Conservation (phyloP, 1,284 basidiomycete genomes). For the Tilletia walkeri region DNA sequence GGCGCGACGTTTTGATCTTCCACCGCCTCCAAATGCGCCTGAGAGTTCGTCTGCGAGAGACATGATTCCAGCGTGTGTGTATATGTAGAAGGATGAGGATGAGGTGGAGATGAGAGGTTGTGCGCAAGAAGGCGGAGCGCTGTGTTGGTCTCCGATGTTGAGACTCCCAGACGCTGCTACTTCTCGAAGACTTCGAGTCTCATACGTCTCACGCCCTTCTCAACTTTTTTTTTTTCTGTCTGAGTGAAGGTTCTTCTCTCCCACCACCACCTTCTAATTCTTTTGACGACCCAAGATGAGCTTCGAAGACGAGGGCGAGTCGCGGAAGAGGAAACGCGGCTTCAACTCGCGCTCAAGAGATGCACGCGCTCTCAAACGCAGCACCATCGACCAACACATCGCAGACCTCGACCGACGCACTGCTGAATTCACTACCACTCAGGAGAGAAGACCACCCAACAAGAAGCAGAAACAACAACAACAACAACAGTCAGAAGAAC, state of each 20-base stretch:
- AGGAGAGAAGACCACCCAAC: not conserved
- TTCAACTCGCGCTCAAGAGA: conserved; percentile 36
- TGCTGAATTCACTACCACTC: conserved; percentile 21
- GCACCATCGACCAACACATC: conserved; percentile 42
- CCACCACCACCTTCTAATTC: not conserved
- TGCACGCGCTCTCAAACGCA: conserved; percentile 43
- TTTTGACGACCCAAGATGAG: not conserved
- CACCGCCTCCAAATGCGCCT: conserved; percentile 6
- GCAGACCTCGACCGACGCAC: conserved; percentile 33
- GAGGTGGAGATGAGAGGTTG: not conserved
- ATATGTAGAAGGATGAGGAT: not conserved
- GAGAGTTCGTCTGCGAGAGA: conserved; percentile 12
- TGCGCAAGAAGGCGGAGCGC: too few species aligned
- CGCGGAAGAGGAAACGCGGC: conserved; percentile 16
- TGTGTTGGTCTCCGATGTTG: not conserved
- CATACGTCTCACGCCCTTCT: not conserved
- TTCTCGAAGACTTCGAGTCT: not conserved
- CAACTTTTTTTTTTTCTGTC: too few species aligned
- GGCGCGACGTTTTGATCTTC: not conserved
- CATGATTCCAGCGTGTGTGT: not conserved
- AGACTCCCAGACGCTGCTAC: too few species aligned
- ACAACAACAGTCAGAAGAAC: not conserved
- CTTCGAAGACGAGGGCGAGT: not conserved
- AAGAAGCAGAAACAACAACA: not conserved
- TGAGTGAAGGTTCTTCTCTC: not conserved